These are phyloP conservation scores for Nannizziopsis arthrosporioides DNA, from an alignment of 2,329 filamentous ascomycete species.

Conservation along the genomic window DNA sequence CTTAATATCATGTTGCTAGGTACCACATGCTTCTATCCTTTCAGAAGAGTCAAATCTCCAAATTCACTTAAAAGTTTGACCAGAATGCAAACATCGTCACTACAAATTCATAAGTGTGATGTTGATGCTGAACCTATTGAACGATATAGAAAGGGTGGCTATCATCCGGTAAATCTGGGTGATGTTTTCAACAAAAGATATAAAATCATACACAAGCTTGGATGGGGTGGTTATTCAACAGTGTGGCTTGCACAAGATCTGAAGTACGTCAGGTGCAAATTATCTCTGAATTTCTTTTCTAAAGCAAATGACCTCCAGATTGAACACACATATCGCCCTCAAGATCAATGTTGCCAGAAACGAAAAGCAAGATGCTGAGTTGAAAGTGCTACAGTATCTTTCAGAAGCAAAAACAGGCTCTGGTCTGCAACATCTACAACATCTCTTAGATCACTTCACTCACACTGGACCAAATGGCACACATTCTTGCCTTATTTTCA, in stretches of 20 bases:
- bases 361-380: conserved; percentile 9
- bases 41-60: no score
- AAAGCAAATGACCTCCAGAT: no score
- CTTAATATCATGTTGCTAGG: no score
- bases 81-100: no score
- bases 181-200: conserved; percentile 25
- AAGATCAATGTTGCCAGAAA: conserved; percentile 19
- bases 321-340: conserved; percentile 19
- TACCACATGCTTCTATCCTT: no score
- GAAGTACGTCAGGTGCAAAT: no score
- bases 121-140: conserved; percentile 19
- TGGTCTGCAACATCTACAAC: conserved; percentile 24
- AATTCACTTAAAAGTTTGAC: no score
- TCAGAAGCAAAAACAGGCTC: no score
- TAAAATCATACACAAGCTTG: conserved; percentile 29
- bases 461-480: conserved; percentile 35
- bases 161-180: conserved; percentile 27
- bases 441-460: conserved; percentile 29
- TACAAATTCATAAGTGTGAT: no score
- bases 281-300: no score
- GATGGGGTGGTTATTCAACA: conserved; percentile 28
- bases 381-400: conserved; percentile 18
- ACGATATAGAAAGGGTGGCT: conserved; percentile 21
- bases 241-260: conserved; percentile 28
- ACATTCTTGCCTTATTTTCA: conserved; percentile 36